phyloP scores from a whole-genome alignment of 2,329 filamentous ascomycete species.

The Coleophoma eucalyptorum region DNA sequence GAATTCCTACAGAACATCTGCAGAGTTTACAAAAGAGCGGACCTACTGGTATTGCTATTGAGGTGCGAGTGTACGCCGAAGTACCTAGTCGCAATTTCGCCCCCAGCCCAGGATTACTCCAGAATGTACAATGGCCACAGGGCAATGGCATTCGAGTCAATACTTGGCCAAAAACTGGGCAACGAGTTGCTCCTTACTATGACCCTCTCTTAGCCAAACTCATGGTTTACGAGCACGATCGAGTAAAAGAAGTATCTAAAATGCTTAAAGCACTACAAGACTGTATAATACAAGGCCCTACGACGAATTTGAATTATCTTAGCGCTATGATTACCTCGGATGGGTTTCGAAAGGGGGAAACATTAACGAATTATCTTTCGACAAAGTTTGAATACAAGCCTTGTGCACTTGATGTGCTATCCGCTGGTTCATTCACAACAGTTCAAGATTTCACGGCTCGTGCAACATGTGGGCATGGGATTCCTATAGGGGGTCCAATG shows the following conservation, averaged over 20 bases:
- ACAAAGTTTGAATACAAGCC: conserved; percentile 22
- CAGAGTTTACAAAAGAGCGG: conserved; percentile 33
- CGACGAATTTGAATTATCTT: conserved; percentile 52
- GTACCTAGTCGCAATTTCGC: conserved; percentile 63
- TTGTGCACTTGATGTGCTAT: conserved; percentile 31
- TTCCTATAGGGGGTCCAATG: conserved; percentile 38
- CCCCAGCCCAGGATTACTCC: conserved; percentile 38
- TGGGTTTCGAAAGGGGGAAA: conserved; percentile 29
- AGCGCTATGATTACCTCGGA: conserved; percentile 44
- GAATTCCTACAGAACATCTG: conserved; percentile 36
- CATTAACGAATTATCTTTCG: conserved; percentile 31
- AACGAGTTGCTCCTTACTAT: conserved; percentile 70
- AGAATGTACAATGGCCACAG: conserved; percentile 29
- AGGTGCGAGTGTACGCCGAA: conserved; percentile 71
- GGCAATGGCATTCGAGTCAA: conserved; percentile 51
- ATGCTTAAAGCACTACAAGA: conserved; percentile 58
- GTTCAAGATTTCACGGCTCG: conserved; percentile 38
- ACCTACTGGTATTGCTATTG: conserved; percentile 59
- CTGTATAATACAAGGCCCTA: conserved; percentile 46
- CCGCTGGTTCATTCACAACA: conserved; percentile 30
- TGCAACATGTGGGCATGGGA: conserved; percentile 31
- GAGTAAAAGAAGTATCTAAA: conserved; percentile 60
- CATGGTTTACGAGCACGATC: conserved; percentile 55
- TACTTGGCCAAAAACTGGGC: conserved; percentile 65
- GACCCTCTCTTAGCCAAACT: conserved; percentile 73